A percentile compares a stretch with the other conserved stretches of the same genome.
These are phyloP conservation scores for Hyphodiscus hymeniophilus DNA, from an alignment of 495 filamentous ascomycete genomes.

Conservation along the genomic window DNA sequence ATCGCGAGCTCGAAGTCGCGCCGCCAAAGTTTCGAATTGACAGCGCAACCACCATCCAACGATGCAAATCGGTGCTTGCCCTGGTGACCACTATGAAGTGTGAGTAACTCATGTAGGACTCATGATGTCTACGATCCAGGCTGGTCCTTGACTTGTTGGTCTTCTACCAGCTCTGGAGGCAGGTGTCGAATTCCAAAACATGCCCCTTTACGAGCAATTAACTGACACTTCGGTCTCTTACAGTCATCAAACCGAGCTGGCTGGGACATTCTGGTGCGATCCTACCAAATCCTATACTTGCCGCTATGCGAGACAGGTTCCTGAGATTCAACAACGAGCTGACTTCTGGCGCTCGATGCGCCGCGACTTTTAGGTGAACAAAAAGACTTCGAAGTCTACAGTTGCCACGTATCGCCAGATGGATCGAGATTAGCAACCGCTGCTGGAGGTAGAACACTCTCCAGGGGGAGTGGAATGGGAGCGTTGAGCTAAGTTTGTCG, in stretches of 20 bases:
- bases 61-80: conserved; percentile 16
- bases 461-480: neutral
- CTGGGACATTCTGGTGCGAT: conserved; percentile 75
- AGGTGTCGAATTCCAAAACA: no score
- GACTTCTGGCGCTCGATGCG: conserved; percentile 9
- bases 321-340: conserved; percentile 9
- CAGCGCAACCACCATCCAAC: conserved; percentile 8
- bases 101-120: no score
- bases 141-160: no score
- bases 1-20: conserved; percentile 8
- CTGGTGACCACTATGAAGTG: conserved; percentile 17
- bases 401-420: conserved; percentile 93
- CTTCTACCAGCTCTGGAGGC: no score
- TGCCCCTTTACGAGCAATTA: no score
- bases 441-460: conserved; percentile 63
- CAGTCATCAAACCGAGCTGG: conserved; percentile 83
- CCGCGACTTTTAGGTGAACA: conserved; percentile 59
- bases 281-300: neutral
- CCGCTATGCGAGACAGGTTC: conserved; percentile 4
- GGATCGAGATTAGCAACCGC: conserved; percentile 85
- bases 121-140: no score
- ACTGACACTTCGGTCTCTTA: conserved; percentile 42
- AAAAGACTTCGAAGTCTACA: conserved; percentile 96
- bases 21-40: no score
- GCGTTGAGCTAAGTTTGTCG: conserved; percentile 8